Evolutionary conservation across 2,329 filamentous ascomycete genomes (phyloP), one percentile per base, ranked within the genome.

Genomic region (Lachnellula cervina): DNA sequence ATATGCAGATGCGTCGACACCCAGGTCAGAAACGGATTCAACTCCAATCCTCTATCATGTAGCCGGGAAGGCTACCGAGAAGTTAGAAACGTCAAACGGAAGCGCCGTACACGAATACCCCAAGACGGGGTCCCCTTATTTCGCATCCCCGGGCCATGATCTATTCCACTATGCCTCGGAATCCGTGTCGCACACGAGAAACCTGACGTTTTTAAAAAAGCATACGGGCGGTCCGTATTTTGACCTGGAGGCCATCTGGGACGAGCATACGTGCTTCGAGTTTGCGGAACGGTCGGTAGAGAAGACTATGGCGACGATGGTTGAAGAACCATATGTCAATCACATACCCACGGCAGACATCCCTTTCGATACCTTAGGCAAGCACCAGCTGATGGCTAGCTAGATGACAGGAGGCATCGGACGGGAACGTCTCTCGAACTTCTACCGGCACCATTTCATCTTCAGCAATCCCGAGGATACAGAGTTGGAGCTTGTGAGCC

Each of bases 301-400:
- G 59, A 80, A 83, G 60, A 92, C 88, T 0, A 91, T 92, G 88
- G 77, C 77, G n/a, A 91, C 88, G 0, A 91, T 92, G 88, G 87
- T 90, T 1, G 77, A 84, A 48, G 83, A 90, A 68, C 88, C 88
- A 1, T 90, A 91, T 64, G 88, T 92, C 1, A 91, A 91, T 66
- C 86, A 91, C 66, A 76, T 90, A 2, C 85, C 87, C 0, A 90
- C 87, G 0, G 77, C 84, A 64, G 74, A 78, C 63, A n/a, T 40
- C 14, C 1, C 13, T n/a, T 21, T 28, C 21, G 47, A 5, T 42
- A 17, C 17, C 5, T 8, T 28, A 19, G 4, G 32, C 2, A 21
- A 11, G 9, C 14, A 35, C 7, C 16, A 35, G 32, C n/a, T 51
- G 25, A 25, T 49, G 28, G 25, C 23, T 49, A 14, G 14, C 4